These are phyloP conservation scores for Mesembryanthemum crystallinum DNA, from an alignment of 148 eudicot species.

Conservation along the genomic window DNA sequence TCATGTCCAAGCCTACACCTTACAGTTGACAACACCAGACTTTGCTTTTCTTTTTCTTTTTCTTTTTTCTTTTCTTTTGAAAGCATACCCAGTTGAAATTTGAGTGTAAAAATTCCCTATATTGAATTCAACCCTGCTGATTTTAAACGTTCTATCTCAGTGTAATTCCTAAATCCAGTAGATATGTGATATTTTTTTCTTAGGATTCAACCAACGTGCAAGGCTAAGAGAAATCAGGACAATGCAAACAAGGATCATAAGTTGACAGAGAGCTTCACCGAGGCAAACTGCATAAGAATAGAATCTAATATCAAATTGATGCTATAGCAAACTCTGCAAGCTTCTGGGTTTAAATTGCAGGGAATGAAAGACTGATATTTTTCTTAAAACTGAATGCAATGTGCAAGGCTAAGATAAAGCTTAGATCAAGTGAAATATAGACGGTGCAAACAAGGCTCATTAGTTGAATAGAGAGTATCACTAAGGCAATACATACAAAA, in stretches of 20 bases:
- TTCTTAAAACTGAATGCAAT: too few relatives aligned
- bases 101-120: background rate
- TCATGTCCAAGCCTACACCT: background rate
- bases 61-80: too few relatives aligned
- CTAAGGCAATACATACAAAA: background rate
- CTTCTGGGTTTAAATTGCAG: too few relatives aligned
- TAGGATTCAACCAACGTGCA: too few relatives aligned
- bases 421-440: background rate
- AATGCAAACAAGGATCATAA: too few relatives aligned
- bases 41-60: too few relatives aligned
- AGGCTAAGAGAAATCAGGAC: too few relatives aligned
- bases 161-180: background rate
- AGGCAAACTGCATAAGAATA: background rate
- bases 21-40: background rate
- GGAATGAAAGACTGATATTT: too few relatives aligned
- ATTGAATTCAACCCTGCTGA: background rate
- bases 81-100: background rate
- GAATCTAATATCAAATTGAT: background rate
- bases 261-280: too few relatives aligned
- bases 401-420: conserved; percentile 1
- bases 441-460: background rate
- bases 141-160: background rate
- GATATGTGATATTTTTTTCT: background rate
- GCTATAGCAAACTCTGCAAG: too few relatives aligned
- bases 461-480: background rate